A percentile compares a stretch with the other conserved stretches of the same genome.
phyloP scores from a whole-genome alignment of 192 early-diverging fungal species.

The Rhizophlyctis rosea region DNA sequence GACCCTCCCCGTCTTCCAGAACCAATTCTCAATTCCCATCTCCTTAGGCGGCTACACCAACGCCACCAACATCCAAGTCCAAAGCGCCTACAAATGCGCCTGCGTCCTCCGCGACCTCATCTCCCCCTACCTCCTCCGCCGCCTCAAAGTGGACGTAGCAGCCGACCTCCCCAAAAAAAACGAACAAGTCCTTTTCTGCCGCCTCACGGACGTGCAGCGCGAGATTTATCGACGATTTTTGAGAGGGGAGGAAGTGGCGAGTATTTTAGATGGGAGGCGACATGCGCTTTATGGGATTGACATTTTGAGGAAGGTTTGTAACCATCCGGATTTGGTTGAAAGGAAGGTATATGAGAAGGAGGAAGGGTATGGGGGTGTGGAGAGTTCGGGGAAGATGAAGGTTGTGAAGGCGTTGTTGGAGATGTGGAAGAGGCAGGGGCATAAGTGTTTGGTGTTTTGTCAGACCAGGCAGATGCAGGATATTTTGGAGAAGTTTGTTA shows the following conservation, averaged over 20 bases:
- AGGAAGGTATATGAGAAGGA: conserved; percentile 21
- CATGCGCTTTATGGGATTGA: conserved; percentile 90
- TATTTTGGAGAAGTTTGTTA: conserved; percentile 80
- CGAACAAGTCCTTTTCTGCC: conserved; percentile 91
- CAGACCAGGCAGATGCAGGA: conserved; percentile 95
- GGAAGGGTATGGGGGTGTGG: conserved; percentile 56
- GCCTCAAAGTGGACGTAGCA: conserved; percentile 92
- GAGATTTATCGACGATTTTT: conserved; percentile 70
- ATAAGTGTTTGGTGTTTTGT: conserved; percentile 87
- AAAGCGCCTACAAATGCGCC: conserved; percentile 92
- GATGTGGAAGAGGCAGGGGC: conserved; percentile 82
- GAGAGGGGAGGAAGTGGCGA: conserved; percentile 65
- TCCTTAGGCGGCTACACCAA: conserved; percentile 89
- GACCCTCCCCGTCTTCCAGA: conserved; percentile 80
- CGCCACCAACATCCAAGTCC: conserved; percentile 85
- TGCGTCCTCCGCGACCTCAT: conserved; percentile 87
- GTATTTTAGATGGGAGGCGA: conserved; percentile 74
- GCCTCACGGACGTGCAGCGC: conserved; percentile 73
- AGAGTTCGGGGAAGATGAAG: conserved; percentile 81
- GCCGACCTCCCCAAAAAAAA: conserved; percentile 83
- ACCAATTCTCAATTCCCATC: conserved; percentile 91
- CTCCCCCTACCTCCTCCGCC: conserved; percentile 85
- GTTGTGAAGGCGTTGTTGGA: conserved; percentile 80
- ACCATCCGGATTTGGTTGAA: conserved; percentile 82
- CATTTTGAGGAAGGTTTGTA: conserved; percentile 92